Base-by-base conservation (phyloP, 768 basidiomycete genomes). In the Boletellus ananiceps region DNA sequence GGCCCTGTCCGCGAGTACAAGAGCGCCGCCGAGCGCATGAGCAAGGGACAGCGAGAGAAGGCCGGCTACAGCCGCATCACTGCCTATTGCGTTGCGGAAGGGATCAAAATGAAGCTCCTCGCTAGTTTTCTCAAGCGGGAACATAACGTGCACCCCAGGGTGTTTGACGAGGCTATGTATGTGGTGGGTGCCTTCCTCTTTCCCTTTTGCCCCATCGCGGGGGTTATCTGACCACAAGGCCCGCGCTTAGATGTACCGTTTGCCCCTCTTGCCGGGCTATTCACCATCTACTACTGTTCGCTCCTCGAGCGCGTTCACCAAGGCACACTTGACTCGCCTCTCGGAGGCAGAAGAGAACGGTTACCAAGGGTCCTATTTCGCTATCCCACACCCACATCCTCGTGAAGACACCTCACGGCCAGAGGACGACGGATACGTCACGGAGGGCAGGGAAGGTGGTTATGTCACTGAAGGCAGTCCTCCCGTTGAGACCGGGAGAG, bases 141-240 rank as follows among this genome's bases (percentile, higher is more conserved):
- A 62, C 94, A 97, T 64, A 95, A 93, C 47, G 93, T 94, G 11
- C 75, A 71, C 9, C 91, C 84, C 1, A 75, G 94, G 51, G 78
- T 91, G 0, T 97, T 91, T 57, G 94, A 96, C 64, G 94, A 97
- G 69, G 93, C 93, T 0, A 69, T 95, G 52, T 96, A 96, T 72
- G 88, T 84, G 49, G 93, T 94, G 54, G 71, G 89, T 77, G 13
- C 39, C 29, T 1, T 29, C 11, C 31, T 18, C 40, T 6, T 15
- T 42, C 14, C 32, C 3, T 12, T 8, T 34, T 7, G 19, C 12
- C 14, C 18, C 23, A 7, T 44, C 34, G 31, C 15, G 16, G 39
- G 34, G 31, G n/a, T 51, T 15, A 23, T 47, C 35, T 46, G 29
- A 39, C 29, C 21, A 19, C 23, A 42, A 42, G 38, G 14, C 25